Evolutionary conservation across 192 early-diverging fungal species (phyloP).

Genomic region (Podila minutissima): DNA sequence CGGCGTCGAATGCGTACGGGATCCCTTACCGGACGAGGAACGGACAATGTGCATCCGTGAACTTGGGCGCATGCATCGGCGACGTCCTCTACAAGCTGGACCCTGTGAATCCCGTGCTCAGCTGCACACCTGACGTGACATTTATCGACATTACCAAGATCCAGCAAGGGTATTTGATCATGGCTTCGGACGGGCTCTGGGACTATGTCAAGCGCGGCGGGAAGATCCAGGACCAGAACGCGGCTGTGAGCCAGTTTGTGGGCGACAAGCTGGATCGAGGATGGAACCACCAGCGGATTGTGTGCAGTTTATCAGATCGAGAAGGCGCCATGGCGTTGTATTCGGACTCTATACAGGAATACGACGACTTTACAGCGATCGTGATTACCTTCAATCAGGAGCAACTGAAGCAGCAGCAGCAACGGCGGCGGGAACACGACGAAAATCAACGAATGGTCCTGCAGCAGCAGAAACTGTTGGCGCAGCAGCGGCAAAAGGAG

Average conservation of each 20-base stretch:
- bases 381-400: slow-evolving; percentile 46
- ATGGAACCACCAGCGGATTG: slow-evolving; percentile 57
- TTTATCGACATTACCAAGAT: slow-evolving; percentile 56
- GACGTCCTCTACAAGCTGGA: slow-evolving; percentile 69
- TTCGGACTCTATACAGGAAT: slow-evolving; percentile 63
- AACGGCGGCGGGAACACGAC: slow-evolving; percentile 8
- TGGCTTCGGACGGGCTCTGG: slow-evolving; percentile 69
- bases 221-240: slow-evolving; percentile 59
- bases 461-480: slow-evolving; percentile 8
- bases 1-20: slow-evolving; percentile 44
- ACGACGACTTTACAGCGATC: slow-evolving; percentile 68
- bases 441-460: neutral
- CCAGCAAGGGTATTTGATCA: slow-evolving; percentile 60
- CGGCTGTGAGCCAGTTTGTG: slow-evolving; percentile 56
- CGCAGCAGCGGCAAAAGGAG: slow-evolving; percentile 16
- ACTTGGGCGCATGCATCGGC: slow-evolving; percentile 65
- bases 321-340: slow-evolving; percentile 57
- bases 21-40: slow-evolving; percentile 49
- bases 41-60: slow-evolving; percentile 58
- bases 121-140: slow-evolving; percentile 64
- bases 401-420: slow-evolving; percentile 21
- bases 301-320: slow-evolving; percentile 58
- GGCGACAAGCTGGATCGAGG: slow-evolving; percentile 64
- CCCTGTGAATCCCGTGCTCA: slow-evolving; percentile 56
- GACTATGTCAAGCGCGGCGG: slow-evolving; percentile 63